A percentile compares a stretch with the other conserved stretches of the same genome.
Conservation (phyloP, 2,329 filamentous ascomycete genomes). For the Ascochyta lentis region DNA sequence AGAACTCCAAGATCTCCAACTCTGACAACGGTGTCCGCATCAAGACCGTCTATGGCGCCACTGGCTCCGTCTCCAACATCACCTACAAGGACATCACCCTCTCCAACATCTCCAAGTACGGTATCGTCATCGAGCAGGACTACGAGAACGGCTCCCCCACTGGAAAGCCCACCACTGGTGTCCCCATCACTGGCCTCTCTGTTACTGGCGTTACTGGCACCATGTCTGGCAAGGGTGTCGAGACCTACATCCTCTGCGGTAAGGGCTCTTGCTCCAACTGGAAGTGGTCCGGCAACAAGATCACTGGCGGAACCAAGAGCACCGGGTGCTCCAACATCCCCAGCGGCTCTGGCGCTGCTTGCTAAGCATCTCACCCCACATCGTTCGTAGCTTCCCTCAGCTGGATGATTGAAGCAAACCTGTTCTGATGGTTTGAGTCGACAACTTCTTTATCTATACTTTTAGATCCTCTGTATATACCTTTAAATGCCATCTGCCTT, state of each 20-base stretch:
- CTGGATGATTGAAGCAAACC: conserved; percentile 3
- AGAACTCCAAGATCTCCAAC: conserved; percentile 56
- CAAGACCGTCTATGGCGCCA: conserved; percentile 62
- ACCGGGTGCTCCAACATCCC: conserved; percentile 46
- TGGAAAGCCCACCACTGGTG: conserved; percentile 55
- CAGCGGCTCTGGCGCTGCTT: conserved; percentile 38
- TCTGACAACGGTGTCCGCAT: conserved; percentile 65
- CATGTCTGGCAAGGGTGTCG: conserved; percentile 38
- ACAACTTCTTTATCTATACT: conserved; percentile 1
- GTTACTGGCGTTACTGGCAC: conserved; percentile 53
- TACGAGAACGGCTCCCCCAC: conserved; percentile 57
- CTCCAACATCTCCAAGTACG: conserved; percentile 55
- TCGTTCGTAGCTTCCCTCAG: neutral
- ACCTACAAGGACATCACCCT: conserved; percentile 57
- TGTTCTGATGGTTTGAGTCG: conserved; percentile 8
- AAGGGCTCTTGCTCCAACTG: conserved; percentile 60
- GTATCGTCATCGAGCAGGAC: conserved; percentile 62
- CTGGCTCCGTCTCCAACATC: conserved; percentile 58
- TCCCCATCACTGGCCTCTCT: conserved; percentile 55
- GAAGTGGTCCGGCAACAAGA: conserved; percentile 58
- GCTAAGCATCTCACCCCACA: conserved; percentile 25
- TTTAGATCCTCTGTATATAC: conserved; percentile 10
- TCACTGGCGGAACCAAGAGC: conserved; percentile 49
- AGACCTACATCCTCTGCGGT: conserved; percentile 65
- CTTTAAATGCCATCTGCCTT: conserved; percentile 4